Base-by-base conservation (phyloP, 306 rosid species). In the Dryas drummondii region DNA sequence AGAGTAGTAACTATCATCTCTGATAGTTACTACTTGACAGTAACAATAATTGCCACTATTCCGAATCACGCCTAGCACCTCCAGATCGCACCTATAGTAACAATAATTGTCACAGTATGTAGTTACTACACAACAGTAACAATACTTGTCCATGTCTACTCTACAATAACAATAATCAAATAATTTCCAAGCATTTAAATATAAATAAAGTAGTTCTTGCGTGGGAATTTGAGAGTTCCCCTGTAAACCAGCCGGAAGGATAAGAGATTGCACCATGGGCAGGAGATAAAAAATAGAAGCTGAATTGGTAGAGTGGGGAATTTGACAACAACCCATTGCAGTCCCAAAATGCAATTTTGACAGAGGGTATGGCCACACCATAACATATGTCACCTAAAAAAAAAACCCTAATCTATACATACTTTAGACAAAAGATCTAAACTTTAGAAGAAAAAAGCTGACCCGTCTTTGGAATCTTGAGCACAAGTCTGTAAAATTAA, bases 291-390 rank as follows among this genome's bases (percentile, higher is more conserved):
- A 49, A 94, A 96, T 4, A 97, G 98, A 73, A 94, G 98, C 84
- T 94, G 98, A 83, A 94, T 79, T 4, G 98, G 98, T 56, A 91
- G 81, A 0, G 97, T 90, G 44, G 98, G 98, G 75, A 94, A 91
- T 76, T 94, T 94, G 75, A 91, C 88, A 59, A 91, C 93, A 32
- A 97, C 97, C 98, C 98, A 94, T 62, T 92, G 97, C 81, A 94
- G 78, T 53, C 98, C 98, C 56, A 94, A 74, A 76, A 94, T 90
- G 81, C 98, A 94, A 71, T 94, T 91, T 87, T 94, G 91, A 83
- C 98, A 94, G 65, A 94, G 98, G 62, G 98, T 94, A 78, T 94
- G 98, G 60, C 98, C 98, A 76, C 98, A 94, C 98, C 97, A 94
- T 76, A 94, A 84, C n/a, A n/a, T n/a, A n/a, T n/a, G n/a, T n/a